These are phyloP conservation scores for Aspergillus haitiensis DNA, from an alignment of 495 filamentous ascomycete genomes.

Conservation along the genomic window DNA sequence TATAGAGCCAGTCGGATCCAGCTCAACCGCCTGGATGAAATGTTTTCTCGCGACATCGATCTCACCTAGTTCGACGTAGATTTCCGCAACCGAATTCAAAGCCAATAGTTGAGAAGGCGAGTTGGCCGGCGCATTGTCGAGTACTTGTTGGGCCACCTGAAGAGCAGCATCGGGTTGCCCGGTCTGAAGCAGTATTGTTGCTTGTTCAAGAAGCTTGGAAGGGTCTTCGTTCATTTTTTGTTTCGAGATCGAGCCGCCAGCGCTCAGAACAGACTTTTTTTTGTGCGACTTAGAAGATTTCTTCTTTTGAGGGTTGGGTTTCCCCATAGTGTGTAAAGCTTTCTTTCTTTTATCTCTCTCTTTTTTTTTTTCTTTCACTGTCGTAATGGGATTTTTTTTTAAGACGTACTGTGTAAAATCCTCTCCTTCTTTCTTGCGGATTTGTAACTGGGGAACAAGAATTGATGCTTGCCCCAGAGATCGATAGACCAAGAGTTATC, in stretches of 20 bases:
- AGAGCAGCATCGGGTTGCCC: conserved; percentile 69
- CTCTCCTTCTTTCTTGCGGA: not conserved
- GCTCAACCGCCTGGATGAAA: conserved; percentile 66
- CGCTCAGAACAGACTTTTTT: conserved; percentile 53
- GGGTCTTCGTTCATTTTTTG: conserved; percentile 51
- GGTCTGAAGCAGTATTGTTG: conserved; percentile 67
- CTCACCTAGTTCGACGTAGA: conserved; percentile 81
- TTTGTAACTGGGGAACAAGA: not conserved
- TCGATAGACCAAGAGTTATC: conserved; percentile 5
- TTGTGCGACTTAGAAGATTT: conserved; percentile 46
- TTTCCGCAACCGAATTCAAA: conserved; percentile 78
- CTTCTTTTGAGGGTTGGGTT: conserved; percentile 47
- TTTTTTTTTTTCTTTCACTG: conserved; percentile 1
- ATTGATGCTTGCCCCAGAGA: not conserved
- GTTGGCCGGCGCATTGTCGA: conserved; percentile 46
- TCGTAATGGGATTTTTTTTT: conserved; percentile 2
- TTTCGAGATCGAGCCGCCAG: conserved; percentile 46
- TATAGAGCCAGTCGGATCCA: conserved; percentile 69
- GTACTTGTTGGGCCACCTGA: conserved; percentile 61
- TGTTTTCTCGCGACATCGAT: conserved; percentile 64
- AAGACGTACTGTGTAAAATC: conserved; percentile 8
- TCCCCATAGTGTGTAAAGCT: conserved; percentile 40
- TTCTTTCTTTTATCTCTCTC: too few species aligned
- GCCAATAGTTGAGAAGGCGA: conserved; percentile 56
- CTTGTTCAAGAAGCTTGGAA: conserved; percentile 62